phyloP scores from a whole-genome alignment of 2,329 filamentous ascomycete genomes.

The Mariannaea elegans region DNA sequence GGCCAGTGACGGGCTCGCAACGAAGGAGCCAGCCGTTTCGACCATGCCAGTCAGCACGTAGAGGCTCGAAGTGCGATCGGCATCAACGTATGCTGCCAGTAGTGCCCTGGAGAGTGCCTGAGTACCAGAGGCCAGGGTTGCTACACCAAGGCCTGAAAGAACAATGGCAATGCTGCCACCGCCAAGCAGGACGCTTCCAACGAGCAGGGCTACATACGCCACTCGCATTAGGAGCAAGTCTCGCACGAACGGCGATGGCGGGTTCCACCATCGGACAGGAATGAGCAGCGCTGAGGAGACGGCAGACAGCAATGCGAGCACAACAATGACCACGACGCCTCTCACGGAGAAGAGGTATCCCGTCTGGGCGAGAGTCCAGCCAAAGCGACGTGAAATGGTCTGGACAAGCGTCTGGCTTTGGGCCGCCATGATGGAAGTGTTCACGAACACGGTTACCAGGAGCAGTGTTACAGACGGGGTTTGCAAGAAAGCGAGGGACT shows the following conservation, averaged over 20 bases:
- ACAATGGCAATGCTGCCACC: background rate
- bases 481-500: background rate
- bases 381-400: constrained; percentile 1
- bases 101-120: background rate
- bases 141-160: background rate
- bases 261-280: background rate
- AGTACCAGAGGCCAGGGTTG: background rate
- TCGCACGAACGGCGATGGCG: background rate
- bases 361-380: background rate
- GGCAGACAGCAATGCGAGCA: background rate
- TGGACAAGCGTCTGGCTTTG: background rate
- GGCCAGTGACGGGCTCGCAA: background rate
- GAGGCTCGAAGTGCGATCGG: background rate
- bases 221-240: background rate
- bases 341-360: background rate
- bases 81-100: background rate
- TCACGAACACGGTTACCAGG: background rate
- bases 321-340: background rate
- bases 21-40: background rate
- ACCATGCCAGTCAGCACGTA: constrained; percentile 4
- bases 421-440: background rate
- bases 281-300: background rate
- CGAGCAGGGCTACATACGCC: background rate
- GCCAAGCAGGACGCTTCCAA: background rate
- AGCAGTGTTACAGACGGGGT: background rate